These are phyloP conservation scores for Skeletonema tropicum DNA, from an alignment of 108 stramenopile species.

Conservation along the genomic window DNA sequence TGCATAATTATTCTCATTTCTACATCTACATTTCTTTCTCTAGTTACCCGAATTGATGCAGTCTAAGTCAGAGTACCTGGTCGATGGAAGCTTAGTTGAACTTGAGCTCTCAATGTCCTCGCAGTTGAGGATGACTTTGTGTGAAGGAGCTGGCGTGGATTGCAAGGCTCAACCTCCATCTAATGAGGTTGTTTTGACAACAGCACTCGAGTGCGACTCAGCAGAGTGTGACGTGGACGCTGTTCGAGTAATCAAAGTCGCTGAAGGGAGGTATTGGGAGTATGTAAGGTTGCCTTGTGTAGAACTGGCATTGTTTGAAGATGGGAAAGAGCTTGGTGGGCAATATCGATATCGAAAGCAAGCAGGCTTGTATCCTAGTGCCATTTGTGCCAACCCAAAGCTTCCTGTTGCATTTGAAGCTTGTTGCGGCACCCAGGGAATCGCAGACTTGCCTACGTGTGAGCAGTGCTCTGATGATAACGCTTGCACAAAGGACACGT, in stretches of 20 bases:
- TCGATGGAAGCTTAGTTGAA: slow-evolving; percentile 34
- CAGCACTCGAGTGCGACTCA: slow-evolving; percentile 48
- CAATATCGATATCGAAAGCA: slow-evolving; percentile 15
- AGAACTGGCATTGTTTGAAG: slow-evolving; percentile 59
- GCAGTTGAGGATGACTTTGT: slow-evolving; percentile 46
- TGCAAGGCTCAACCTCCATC: slow-evolving; percentile 33
- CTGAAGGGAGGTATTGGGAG: slow-evolving; percentile 58
- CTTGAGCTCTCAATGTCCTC: slow-evolving; percentile 34
- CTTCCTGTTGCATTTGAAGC: slow-evolving; percentile 14
- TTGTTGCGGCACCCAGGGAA: not conserved
- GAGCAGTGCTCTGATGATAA: slow-evolving; percentile 7
- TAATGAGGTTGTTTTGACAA: slow-evolving; percentile 44
- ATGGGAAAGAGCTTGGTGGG: slow-evolving; percentile 53
- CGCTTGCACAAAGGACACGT: slow-evolving; percentile 2
- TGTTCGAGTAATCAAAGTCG: slow-evolving; percentile 58
- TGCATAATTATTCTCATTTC: slow-evolving; percentile 17
- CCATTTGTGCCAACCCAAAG: slow-evolving; percentile 40
- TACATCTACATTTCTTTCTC: slow-evolving; percentile 38
- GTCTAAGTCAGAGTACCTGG: slow-evolving; percentile 28
- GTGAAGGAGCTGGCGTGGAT: slow-evolving; percentile 26
- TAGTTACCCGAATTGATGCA: slow-evolving; percentile 46
- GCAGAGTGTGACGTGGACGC: slow-evolving; percentile 64
- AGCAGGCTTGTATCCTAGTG: not conserved
- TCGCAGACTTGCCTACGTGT: not conserved
- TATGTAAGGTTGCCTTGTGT: slow-evolving; percentile 69